Base-by-base conservation (phyloP, 2,329 filamentous ascomycete species). In the Aspergillus caelatus region DNA sequence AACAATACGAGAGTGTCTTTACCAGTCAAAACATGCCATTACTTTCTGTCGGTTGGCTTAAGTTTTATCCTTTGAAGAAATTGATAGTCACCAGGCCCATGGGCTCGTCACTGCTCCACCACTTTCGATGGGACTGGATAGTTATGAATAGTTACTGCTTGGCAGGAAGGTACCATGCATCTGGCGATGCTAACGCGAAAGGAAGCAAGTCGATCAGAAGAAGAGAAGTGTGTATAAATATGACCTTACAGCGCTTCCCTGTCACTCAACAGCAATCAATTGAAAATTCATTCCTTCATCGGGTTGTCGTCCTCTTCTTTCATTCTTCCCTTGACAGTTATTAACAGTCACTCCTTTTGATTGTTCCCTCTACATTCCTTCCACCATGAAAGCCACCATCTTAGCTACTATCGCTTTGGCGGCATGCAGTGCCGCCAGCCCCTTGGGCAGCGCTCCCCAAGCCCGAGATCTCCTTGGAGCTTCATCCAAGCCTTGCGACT, bases 311-410 rank as follows among this genome's bases (percentile, higher is more conserved):
- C 52, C 14, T n/a, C 36, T 55, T 45, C 53, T 50, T 41, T 54
- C 36, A 12, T 60, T 46, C 39, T 63, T 64, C 43, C 4, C 39
- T 64, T 53, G 34, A 26, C 36, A 28, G 9, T 45, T 23, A 21
- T 45, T 34, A 16, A 21, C 26, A 28, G 41, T 57, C 53, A 45
- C 41, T 67, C 63, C 63, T 19, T 61, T 61, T 28, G 32, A 32
- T 63, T 61, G 26, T 62, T 61, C 55, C 34, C 39, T 46, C 34
- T 53, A 30, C 46, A 57, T 59, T 43, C 48, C 50, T 61, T 60
- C n/a, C 65, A 64, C 56, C n/a, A 69, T 69, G 68, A 69, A 63
- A 63, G 62, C 63, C 39, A 61, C 66, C 43, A 48, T 65, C 39
- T 39, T 68, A 32, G 65, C 68, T 41, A 65, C 65, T 46, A 57